Base-by-base conservation (phyloP, 495 filamentous ascomycete species). In the Penicillium atrosanguineum region DNA sequence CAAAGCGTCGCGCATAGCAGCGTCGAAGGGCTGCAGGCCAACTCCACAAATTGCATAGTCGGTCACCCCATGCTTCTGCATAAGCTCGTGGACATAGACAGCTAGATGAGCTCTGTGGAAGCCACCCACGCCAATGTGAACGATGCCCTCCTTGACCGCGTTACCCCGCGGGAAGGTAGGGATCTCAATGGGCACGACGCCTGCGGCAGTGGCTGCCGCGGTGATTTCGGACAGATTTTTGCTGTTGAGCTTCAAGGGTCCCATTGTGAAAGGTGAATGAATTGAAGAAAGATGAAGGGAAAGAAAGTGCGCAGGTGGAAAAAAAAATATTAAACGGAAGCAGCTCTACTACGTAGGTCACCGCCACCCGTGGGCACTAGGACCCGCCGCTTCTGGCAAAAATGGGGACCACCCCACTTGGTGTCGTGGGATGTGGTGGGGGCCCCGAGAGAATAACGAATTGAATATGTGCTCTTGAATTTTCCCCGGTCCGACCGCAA, bases 101-200 rank as follows among this genome's bases (percentile, higher is more conserved):
- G 75, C 75, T 62, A 78, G 63, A 38, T 78, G 75, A 48, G 75
- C 72, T 26, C 75, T 59, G 67, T 78, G 75, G 72, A 78, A 78
- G 59, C 75, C 75, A 38, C 75, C 75, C 0, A 78, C 74, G 7
- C 75, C 75, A 43, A 78, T 54, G 50, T 78, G 75, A 40, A 78
- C 74, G 46, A 78, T 78, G 26, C 75, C 75, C 58, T 78, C 75
- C 63, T 78, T 78, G 62, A 77, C 71, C 16, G 69, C 68, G 40
- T 31, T 49, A 56, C 62, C 65, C 43, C 74, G 74, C 47, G 43
- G 40, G 53, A 74, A 74, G 53, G 56, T 69, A 8, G 74, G 74
- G 37, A 68, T 50, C 55, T 68, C 57, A 47, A 73, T 50, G 36
- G 60, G 45, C 14, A 49, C 39, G 29, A 64, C 48, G 36, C 64